Evolutionary conservation across 1,284 basidiomycete species (phyloP).

Genomic region (Puccinia polysora): DNA sequence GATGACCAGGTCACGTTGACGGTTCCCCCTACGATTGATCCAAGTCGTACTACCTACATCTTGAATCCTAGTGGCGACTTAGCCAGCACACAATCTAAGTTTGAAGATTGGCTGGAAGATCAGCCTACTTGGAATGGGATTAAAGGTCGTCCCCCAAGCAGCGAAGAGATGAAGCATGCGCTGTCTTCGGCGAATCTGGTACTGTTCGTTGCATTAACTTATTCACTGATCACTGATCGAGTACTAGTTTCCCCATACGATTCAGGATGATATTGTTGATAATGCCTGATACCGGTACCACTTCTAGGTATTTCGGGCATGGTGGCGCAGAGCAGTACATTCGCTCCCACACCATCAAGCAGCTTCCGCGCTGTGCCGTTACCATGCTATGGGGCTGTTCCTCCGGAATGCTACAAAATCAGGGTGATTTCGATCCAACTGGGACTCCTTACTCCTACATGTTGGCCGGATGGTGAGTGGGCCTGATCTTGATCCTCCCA

Average conservation of each 20-base stretch:
- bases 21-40: conserved; percentile 57
- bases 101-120: conserved; percentile 66
- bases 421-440: conserved; percentile 85
- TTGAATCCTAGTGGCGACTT: conserved; percentile 92
- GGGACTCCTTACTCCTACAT: conserved; percentile 93
- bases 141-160: conserved; percentile 68
- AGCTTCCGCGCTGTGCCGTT: conserved; percentile 75
- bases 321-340: conserved; percentile 93
- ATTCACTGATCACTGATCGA: not conserved
- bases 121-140: conserved; percentile 73
- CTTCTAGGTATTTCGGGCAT: conserved; percentile 84
- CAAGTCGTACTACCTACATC: conserved; percentile 71
- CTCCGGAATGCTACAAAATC: conserved; percentile 76
- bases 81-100: conserved; percentile 72
- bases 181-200: conserved; percentile 71
- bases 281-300: not conserved
- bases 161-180: conserved; percentile 71
- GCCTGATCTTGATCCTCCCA: not conserved
- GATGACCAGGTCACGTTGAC: conserved; percentile 40
- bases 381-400: conserved; percentile 99
- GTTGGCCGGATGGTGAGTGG: conserved; percentile 85
- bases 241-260: not conserved
- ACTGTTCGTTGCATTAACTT: conserved; percentile 62
- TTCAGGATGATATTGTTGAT: conserved; percentile 37
- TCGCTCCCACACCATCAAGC: conserved; percentile 74